These are phyloP conservation scores for Gracilaria vermiculophylla DNA, from an alignment of 23 red algal genomes.

Conservation along the genomic window DNA sequence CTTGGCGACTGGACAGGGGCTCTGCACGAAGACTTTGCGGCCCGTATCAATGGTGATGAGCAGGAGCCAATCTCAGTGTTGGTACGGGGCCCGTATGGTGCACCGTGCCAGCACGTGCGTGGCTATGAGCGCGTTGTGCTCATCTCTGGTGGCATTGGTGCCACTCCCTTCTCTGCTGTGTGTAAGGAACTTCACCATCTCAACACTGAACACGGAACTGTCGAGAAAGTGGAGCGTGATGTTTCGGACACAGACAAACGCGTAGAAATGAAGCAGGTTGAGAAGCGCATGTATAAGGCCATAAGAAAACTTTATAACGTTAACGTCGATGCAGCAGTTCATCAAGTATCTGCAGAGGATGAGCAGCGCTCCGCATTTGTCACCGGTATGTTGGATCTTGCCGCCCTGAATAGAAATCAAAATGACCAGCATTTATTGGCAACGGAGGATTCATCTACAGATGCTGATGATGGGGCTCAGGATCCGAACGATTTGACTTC, in stretches of 20 bases:
- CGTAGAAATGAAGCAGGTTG: constrained; percentile 4
- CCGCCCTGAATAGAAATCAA: background rate
- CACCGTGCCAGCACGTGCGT: constrained; percentile 67
- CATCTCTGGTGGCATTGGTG: constrained; percentile 68
- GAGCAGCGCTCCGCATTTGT: constrained; percentile 10
- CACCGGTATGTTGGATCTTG: constrained; percentile 1
- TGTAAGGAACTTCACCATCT: constrained; percentile 61
- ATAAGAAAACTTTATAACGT: background rate
- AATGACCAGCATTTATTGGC: background rate
- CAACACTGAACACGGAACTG: background rate
- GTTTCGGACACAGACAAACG: background rate
- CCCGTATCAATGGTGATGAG: constrained; percentile 30
- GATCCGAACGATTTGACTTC: background rate
- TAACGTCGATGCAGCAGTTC: constrained; percentile 7
- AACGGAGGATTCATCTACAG: background rate
- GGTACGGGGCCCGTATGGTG: constrained; percentile 77
- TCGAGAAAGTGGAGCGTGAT: background rate
- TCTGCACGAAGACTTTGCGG: constrained; percentile 28
- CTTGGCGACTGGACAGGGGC: constrained; percentile 74
- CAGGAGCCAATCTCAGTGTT: constrained; percentile 4
- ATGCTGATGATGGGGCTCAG: background rate
- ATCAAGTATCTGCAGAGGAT: constrained; percentile 2
- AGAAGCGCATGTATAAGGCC: constrained; percentile 22
- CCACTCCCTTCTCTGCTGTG: constrained; percentile 72
- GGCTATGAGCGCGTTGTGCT: constrained; percentile 67